Evolutionary conservation across 352 stramenopile genomes (phyloP).

Genomic region (Thalassiosira exigua): DNA sequence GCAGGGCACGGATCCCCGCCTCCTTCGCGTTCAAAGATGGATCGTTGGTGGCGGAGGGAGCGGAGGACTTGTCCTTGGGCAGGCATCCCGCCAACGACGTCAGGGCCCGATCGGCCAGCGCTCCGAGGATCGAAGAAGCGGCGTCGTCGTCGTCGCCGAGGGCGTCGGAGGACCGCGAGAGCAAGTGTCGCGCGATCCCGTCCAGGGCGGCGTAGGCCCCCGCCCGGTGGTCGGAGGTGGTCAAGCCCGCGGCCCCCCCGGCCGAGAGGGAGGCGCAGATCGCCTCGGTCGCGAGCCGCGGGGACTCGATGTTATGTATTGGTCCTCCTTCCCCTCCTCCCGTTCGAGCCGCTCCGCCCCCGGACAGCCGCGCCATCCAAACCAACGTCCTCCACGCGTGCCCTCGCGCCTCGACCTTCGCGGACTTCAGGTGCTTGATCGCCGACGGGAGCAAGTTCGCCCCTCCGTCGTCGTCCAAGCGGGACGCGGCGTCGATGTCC

Average conservation of each 20-base stretch:
- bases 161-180: background rate
- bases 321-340: no score
- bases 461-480: slow-evolving; percentile 11
- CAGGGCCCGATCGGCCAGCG: slow-evolving; percentile 43
- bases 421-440: slow-evolving; percentile 64
- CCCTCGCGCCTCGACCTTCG: slow-evolving; percentile 49
- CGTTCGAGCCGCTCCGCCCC: background rate
- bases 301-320: no score
- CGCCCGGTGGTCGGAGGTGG: slow-evolving; percentile 41
- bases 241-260: slow-evolving; percentile 14
- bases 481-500: slow-evolving; percentile 17
- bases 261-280: slow-evolving; percentile 31
- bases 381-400: slow-evolving; percentile 47
- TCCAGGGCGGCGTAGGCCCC: slow-evolving; percentile 55
- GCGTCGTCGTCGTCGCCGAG: slow-evolving; percentile 13
- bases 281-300: slow-evolving; percentile 11
- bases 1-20: slow-evolving; percentile 32
- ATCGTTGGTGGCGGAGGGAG: background rate
- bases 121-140: slow-evolving; percentile 3
- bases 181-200: slow-evolving; percentile 25
- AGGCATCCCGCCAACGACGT: slow-evolving; percentile 39
- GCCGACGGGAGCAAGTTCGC: slow-evolving; percentile 40
- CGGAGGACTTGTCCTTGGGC: slow-evolving; percentile 44
- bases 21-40: slow-evolving; percentile 37
- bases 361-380: slow-evolving; percentile 19